Evolutionary conservation across 2,329 filamentous ascomycete genomes (phyloP), one percentile per base, ranked within the genome.

Genomic region (Colletotrichum camelliae): DNA sequence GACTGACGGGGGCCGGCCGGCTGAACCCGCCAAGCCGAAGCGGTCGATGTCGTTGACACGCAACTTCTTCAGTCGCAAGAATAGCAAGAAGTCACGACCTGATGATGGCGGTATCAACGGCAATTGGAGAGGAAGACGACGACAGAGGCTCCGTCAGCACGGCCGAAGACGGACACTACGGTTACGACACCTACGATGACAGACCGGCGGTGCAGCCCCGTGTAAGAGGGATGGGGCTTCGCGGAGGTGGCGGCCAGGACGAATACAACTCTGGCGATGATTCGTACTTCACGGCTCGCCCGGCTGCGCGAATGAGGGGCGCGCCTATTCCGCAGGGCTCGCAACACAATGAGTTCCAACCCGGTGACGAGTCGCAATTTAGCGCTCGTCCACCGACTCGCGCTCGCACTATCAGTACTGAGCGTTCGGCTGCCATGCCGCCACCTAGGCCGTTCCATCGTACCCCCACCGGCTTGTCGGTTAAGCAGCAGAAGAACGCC

Each of bases 391-490:
- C 74, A 24, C 61, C 74, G 31, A 52, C 72, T 37, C 71, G 71
- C 6, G 69, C 75, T 7, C 81, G 84, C 39, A 83, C 83, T 4
- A 72, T 82, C 68, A 81, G 79, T 18, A 78, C 79, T 62, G 80
- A 61, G 72, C 80, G 8, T 21, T 65, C 77, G 67, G 8, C 43
- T 55, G 52, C 77, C 27, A 61, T 76, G 39, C 67, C 70, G 24
- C 75, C 70, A 48, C 69, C 72, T 15, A 82, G 79, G 65, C 85
- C 87, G 1, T 94, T 95, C 83, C 91, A 92, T 78, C 92, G 94
- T 57, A 93, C 92, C 7, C 93, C 94, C 3, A 96, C 94, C 0
- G 93, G 92, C 16, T 84, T 95, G 55, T 92, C 91, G 29, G 84
- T 87, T 3, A 94, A 93, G 81, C 89, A 93, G 78, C 86, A 89